Evolutionary conservation across 441 rosid species (phyloP).

Genomic region (Jatropha podagrica): DNA sequence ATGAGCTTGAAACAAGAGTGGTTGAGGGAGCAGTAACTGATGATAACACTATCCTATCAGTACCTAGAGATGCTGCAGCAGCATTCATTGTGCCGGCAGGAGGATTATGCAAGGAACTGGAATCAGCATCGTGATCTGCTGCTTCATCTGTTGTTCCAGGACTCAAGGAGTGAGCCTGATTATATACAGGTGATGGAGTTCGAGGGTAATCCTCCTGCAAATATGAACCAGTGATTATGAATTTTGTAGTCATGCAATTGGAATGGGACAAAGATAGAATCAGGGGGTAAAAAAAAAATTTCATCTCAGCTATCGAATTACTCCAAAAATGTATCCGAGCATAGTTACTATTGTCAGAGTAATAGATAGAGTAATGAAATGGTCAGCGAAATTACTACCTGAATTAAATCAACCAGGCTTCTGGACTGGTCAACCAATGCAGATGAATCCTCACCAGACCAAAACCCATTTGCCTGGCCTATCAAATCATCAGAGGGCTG

Average conservation of each 20-base stretch:
- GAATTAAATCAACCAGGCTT: constrained; percentile 33
- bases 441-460: constrained; percentile 28
- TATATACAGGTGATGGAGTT: constrained; percentile 38
- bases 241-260: constrained; percentile 9
- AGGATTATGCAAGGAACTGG: constrained; percentile 35
- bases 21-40: constrained; percentile 21
- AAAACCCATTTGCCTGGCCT: constrained; percentile 28
- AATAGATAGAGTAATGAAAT: constrained; percentile 7
- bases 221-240: constrained; percentile 14
- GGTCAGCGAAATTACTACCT: constrained; percentile 31
- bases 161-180: constrained; percentile 41
- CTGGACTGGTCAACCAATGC: constrained; percentile 24
- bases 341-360: not conserved
- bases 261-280: constrained; percentile 6
- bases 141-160: constrained; percentile 36
- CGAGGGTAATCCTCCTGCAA: constrained; percentile 44
- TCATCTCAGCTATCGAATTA: constrained; percentile 9
- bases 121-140: constrained; percentile 31
- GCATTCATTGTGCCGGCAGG: constrained; percentile 24
- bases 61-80: constrained; percentile 26
- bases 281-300: not conserved
- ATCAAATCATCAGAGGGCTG: constrained; percentile 28
- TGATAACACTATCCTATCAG: constrained; percentile 17
- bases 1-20: constrained; percentile 23
- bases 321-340: constrained; percentile 2